Evolutionary conservation across 2,329 filamentous ascomycete genomes (phyloP).

Genomic region (Aspergillus tubingensis): DNA sequence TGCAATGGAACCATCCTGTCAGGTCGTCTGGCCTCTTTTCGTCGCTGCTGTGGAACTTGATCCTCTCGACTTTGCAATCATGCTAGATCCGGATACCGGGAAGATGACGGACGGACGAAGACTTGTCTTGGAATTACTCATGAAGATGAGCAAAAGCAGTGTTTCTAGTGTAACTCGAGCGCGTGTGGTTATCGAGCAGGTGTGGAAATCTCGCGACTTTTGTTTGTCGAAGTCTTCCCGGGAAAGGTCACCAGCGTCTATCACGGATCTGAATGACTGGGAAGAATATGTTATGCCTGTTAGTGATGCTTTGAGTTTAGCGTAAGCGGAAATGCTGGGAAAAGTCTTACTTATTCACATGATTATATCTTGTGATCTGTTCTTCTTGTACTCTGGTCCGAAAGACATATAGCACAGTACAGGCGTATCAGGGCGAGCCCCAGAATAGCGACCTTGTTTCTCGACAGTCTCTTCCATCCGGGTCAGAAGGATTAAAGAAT

Average conservation of each 20-base stretch:
- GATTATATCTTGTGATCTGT: too few species aligned
- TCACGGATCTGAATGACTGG: conserved; percentile 7
- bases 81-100: conserved; percentile 17
- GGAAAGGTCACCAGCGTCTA: not conserved
- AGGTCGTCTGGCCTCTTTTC: conserved; percentile 28
- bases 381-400: too few species aligned
- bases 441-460: too few species aligned
- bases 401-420: too few species aligned
- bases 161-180: conserved; percentile 39
- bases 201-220: conserved; percentile 37
- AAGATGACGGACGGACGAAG: not conserved
- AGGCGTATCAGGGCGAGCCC: too few species aligned
- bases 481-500: too few species aligned
- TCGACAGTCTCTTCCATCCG: too few species aligned
- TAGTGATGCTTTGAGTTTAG: conserved; percentile 10
- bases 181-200: conserved; percentile 41
- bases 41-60: conserved; percentile 35
- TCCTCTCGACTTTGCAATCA: conserved; percentile 37
- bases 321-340: not conserved
- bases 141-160: conserved; percentile 7
- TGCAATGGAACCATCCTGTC: not conserved
- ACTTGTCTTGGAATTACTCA: not conserved
- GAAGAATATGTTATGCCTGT: conserved; percentile 9
- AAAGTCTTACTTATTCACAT: too few species aligned
- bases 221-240: not conserved